A percentile compares a stretch with the other conserved stretches of the same genome.
Conservation (phyloP, 148 eudicot genomes). For the Gaultheria prostrata region DNA sequence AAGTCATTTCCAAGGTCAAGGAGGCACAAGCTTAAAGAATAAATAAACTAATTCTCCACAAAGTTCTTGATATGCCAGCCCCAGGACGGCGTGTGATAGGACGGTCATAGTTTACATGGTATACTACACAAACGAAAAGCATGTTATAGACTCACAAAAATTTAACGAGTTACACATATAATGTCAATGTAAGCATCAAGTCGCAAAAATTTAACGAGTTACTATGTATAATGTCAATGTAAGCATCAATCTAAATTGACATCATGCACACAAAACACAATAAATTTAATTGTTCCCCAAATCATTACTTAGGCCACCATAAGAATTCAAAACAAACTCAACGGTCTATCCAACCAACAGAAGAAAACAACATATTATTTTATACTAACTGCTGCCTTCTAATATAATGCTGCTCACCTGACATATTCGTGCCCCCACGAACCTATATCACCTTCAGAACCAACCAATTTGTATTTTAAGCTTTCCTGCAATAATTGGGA, state of each 20-base stretch:
- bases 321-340: neutral
- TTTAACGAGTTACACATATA: neutral
- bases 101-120: neutral
- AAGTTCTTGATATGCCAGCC: neutral
- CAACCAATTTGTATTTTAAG: slow-evolving; percentile 81
- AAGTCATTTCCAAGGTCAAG: neutral
- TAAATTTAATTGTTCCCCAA: neutral
- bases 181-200: too few relatives aligned
- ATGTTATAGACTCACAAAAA: neutral
- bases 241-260: neutral
- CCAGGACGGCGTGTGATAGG: neutral
- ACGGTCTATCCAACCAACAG: neutral
- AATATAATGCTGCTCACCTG: slow-evolving; percentile 45
- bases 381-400: neutral
- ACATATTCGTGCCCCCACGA: slow-evolving; percentile 99
- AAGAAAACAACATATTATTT: neutral
- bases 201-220: too few relatives aligned
- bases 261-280: neutral
- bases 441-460: slow-evolving; percentile 93
- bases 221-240: neutral
- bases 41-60: neutral
- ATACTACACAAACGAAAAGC: neutral
- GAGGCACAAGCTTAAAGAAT: slow-evolving; percentile 2
- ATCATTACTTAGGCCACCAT: neutral
- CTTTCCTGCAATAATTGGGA: slow-evolving; percentile 59